Evolutionary conservation across 2,329 filamentous ascomycete genomes (phyloP).

Genomic region (Cyphellophora europaea): DNA sequence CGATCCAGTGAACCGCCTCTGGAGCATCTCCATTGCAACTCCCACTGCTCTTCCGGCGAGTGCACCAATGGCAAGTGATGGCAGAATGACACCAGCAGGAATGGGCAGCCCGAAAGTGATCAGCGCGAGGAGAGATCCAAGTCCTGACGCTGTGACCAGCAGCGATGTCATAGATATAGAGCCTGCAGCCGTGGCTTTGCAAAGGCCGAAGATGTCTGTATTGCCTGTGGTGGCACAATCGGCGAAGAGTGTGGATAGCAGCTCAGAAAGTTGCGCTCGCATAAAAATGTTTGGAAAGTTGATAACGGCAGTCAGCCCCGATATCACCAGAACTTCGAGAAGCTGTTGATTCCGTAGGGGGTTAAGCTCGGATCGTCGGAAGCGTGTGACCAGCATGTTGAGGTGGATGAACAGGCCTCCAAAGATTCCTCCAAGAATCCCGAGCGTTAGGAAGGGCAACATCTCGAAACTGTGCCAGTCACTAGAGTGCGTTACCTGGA

Average conservation of each 20-base stretch:
- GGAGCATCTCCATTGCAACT: slow-evolving; percentile 81
- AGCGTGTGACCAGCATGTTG: slow-evolving; percentile 78
- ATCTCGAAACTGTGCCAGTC: slow-evolving; percentile 95
- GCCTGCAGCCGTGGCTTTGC: slow-evolving; percentile 67
- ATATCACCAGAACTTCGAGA: slow-evolving; percentile 68
- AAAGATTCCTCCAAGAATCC: slow-evolving; percentile 84
- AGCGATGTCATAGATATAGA: slow-evolving; percentile 75
- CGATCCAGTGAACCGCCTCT: slow-evolving; percentile 65
- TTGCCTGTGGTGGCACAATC: slow-evolving; percentile 68
- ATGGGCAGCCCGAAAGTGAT: slow-evolving; percentile 92
- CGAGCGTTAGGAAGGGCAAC: slow-evolving; percentile 75
- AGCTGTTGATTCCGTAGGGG: slow-evolving; percentile 54
- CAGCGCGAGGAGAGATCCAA: slow-evolving; percentile 76
- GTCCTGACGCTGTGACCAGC: slow-evolving; percentile 67
- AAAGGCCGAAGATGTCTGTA: slow-evolving; percentile 83
- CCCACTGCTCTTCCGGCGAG: slow-evolving; percentile 82
- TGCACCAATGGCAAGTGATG: slow-evolving; percentile 91
- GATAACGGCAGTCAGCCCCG: slow-evolving; percentile 73
- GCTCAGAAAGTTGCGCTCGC: slow-evolving; percentile 81
- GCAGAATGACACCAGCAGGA: slow-evolving; percentile 88
- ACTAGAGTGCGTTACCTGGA: slow-evolving; percentile 86
- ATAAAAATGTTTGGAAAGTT: slow-evolving; percentile 97
- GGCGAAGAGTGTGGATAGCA: slow-evolving; percentile 84
- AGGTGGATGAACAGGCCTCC: slow-evolving; percentile 90
- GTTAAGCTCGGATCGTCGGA: slow-evolving; percentile 53